phyloP scores from a whole-genome alignment of 495 filamentous ascomycete genomes.

The Neurospora sp. region DNA sequence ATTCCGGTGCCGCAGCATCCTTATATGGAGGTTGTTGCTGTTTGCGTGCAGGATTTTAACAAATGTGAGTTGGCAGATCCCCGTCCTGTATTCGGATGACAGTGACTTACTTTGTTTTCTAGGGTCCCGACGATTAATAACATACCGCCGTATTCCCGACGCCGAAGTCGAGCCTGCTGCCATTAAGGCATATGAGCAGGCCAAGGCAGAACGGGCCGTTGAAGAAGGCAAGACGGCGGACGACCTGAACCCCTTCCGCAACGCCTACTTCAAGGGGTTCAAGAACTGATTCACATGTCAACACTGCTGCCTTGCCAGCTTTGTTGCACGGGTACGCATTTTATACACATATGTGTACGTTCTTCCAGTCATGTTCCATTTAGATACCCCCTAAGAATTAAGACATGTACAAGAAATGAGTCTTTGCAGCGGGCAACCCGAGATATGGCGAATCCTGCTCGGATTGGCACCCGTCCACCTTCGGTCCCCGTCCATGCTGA shows the following conservation, averaged over 20 bases:
- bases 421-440: not conserved
- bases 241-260: slow-evolving; percentile 74
- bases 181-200: slow-evolving; percentile 26
- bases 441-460: not conserved
- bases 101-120: not conserved
- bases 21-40: slow-evolving; percentile 60
- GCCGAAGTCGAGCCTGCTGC: slow-evolving; percentile 37
- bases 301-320: not conserved
- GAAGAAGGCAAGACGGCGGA: slow-evolving; percentile 44
- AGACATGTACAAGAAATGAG: slow-evolving; percentile 17
- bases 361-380: slow-evolving; percentile 1
- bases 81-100: not conserved
- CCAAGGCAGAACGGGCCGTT: slow-evolving; percentile 16
- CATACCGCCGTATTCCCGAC: slow-evolving; percentile 65
- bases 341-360: not conserved
- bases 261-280: slow-evolving; percentile 46
- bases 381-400: slow-evolving; percentile 16
- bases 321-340: not conserved
- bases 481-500: not conserved
- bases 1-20: slow-evolving; percentile 70
- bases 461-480: too few relatives aligned
- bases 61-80: slow-evolving; percentile 50
- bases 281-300: slow-evolving; percentile 6
- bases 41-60: slow-evolving; percentile 78
- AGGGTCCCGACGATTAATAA: slow-evolving; percentile 83